phyloP scores from a whole-genome alignment of 805 yeast genomes.

The Cyberlindnera nakhonratchasimensis region DNA sequence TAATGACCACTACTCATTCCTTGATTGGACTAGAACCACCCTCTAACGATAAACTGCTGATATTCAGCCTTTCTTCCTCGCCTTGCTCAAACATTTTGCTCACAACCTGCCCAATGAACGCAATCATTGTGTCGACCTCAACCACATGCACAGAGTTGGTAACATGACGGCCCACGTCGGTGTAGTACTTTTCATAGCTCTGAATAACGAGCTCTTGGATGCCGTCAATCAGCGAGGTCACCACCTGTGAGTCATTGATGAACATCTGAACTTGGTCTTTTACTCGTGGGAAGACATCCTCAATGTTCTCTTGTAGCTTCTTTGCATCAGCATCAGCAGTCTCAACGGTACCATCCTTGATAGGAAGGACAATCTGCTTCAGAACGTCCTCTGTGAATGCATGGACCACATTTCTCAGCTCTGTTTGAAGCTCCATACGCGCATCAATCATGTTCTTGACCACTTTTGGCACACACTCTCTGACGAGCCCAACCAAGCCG shows the following conservation, averaged over 20 bases:
- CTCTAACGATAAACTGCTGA: conserved; percentile 1
- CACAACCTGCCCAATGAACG: conserved; percentile 40
- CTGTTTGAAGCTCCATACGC: conserved; percentile 65
- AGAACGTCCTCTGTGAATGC: conserved; percentile 57
- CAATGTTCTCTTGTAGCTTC: conserved; percentile 47
- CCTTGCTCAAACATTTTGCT: conserved; percentile 30
- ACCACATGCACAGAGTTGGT: conserved; percentile 45
- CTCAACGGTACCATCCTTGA: conserved; percentile 24
- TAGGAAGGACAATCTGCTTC: conserved; percentile 45
- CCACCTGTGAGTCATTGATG: conserved; percentile 52
- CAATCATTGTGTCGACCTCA: conserved; percentile 60
- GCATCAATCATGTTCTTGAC: conserved; percentile 82
- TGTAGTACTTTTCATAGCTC: conserved; percentile 54
- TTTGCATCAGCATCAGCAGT: conserved; percentile 33
- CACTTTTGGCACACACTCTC: conserved; percentile 73
- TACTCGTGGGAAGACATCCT: conserved; percentile 53
- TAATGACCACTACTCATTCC: background rate
- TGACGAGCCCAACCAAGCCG: conserved; percentile 45
- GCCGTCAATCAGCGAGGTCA: conserved; percentile 56
- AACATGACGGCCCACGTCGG: conserved; percentile 22
- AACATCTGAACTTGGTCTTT: conserved; percentile 49
- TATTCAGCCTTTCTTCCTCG: conserved; percentile 11
- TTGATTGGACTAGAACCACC: background rate
- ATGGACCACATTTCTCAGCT: conserved; percentile 64
- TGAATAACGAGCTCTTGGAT: conserved; percentile 57